A percentile compares a stretch with the other conserved stretches of the same genome.
phyloP scores from a whole-genome alignment of 2,329 filamentous ascomycete species.

The Diaporthe velutina region DNA sequence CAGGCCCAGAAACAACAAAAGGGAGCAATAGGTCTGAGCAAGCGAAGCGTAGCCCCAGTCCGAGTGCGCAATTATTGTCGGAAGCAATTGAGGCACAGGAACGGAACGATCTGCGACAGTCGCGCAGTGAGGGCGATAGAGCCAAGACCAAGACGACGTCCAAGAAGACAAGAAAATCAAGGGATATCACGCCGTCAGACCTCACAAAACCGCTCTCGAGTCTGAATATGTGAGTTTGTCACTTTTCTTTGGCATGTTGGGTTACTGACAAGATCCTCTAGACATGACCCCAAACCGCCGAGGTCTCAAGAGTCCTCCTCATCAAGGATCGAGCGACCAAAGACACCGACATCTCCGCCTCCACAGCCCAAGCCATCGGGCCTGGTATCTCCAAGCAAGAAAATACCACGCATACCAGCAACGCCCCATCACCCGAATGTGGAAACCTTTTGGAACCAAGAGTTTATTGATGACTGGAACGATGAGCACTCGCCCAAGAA shows the following conservation, averaged over 20 bases:
- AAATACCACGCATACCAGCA: slow-evolving; percentile 60
- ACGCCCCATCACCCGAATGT: slow-evolving; percentile 66
- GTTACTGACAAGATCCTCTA: slow-evolving; percentile 20
- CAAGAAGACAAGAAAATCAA: not conserved
- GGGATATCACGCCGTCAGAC: not conserved
- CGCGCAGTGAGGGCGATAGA: not conserved
- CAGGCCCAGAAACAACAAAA: not conserved
- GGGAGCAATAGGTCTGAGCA: not conserved
- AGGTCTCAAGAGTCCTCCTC: not conserved
- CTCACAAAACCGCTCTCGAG: slow-evolving; percentile 11
- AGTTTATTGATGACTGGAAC: slow-evolving; percentile 73
- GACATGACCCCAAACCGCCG: slow-evolving; percentile 1
- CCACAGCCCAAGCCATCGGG: slow-evolving; percentile 18
- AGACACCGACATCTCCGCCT: slow-evolving; percentile 36
- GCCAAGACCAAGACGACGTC: not conserved
- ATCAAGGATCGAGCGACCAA: slow-evolving; percentile 11
- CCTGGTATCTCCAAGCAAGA: slow-evolving; percentile 51
- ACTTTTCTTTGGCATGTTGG: not conserved
- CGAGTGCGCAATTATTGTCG: slow-evolving; percentile 36
- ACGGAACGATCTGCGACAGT: not conserved
- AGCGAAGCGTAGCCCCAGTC: slow-evolving; percentile 30
- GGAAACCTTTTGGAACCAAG: slow-evolving; percentile 72
- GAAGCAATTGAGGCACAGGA: slow-evolving; percentile 35
- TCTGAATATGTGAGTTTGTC: slow-evolving; percentile 20
- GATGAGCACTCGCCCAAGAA: slow-evolving; percentile 68